Evolutionary conservation across 1,284 basidiomycete genomes (phyloP).

Genomic region (Puccinia hordei): DNA sequence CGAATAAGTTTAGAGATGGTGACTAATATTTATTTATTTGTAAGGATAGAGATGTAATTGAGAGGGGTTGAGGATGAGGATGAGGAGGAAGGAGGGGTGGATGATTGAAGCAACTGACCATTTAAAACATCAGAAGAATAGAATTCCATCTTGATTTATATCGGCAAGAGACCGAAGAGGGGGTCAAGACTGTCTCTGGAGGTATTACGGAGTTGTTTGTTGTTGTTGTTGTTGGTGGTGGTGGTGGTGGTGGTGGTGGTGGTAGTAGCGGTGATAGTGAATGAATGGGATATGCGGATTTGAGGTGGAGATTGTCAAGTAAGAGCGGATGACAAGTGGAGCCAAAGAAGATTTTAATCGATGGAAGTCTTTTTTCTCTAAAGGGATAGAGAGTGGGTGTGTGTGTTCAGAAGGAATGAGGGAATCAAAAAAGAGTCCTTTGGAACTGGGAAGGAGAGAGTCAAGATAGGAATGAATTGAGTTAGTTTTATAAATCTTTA

Average conservation of each 20-base stretch:
- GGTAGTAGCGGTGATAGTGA: conserved; percentile 38
- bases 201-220: conserved; percentile 34
- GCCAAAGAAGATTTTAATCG: too few species aligned
- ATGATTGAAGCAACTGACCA: conserved; percentile 40
- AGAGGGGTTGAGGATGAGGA: background rate
- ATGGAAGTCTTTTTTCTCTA: too few species aligned
- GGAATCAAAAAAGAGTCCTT: conserved; percentile 1
- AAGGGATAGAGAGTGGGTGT: conserved; percentile 5
- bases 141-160: conserved; percentile 44
- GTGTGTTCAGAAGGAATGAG: conserved; percentile 20
- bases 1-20: too few species aligned
- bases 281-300: conserved; percentile 32
- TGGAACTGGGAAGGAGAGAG: conserved; percentile 3
- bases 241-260: too few species aligned
- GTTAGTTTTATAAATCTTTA: conserved; percentile 26
- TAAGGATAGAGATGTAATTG: background rate
- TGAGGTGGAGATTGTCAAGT: conserved; percentile 37
- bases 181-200: conserved; percentile 23
- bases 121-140: conserved; percentile 46
- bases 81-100: conserved; percentile 5
- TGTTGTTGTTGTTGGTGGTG: too few species aligned
- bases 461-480: conserved; percentile 12
- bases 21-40: too few species aligned
- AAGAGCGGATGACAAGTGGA: conserved; percentile 24
- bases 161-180: conserved; percentile 13